phyloP scores from a whole-genome alignment of 495 filamentous ascomycete genomes.

The Peziza echinospora region DNA sequence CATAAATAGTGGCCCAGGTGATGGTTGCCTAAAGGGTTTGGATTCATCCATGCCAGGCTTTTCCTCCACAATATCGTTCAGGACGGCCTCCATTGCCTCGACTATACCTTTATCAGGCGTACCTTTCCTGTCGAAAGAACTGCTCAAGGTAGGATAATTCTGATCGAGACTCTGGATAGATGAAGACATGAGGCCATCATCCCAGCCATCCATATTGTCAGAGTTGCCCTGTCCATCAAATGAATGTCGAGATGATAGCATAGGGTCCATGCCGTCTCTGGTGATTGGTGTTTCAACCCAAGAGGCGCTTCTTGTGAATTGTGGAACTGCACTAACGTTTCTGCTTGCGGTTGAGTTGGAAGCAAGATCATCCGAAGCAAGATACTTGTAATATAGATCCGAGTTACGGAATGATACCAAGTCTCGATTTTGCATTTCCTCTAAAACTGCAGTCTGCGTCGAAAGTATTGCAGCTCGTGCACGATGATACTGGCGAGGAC shows the following conservation, averaged over 20 bases:
- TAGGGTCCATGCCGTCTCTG: constrained; percentile 16
- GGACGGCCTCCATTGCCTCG: constrained; percentile 77
- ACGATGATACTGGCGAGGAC: constrained; percentile 56
- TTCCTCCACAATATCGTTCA: constrained; percentile 87
- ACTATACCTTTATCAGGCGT: constrained; percentile 31
- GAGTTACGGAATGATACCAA: constrained; percentile 77
- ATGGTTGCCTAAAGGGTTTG: background rate
- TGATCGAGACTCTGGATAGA: constrained; percentile 34
- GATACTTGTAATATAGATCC: constrained; percentile 83
- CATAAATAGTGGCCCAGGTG: constrained; percentile 20
- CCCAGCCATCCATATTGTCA: constrained; percentile 28
- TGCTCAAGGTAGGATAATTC: constrained; percentile 17
- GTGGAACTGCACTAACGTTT: background rate
- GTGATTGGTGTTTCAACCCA: constrained; percentile 7
- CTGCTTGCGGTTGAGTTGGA: background rate
- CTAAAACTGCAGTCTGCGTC: constrained; percentile 61
- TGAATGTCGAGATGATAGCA: constrained; percentile 23
- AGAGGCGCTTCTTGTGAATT: constrained; percentile 11
- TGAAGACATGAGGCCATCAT: constrained; percentile 29
- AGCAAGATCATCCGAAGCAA: constrained; percentile 61
- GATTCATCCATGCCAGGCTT: constrained; percentile 2
- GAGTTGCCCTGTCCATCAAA: constrained; percentile 25
- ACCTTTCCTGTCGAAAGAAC: background rate
- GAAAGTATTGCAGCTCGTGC: constrained; percentile 63
- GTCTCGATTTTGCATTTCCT: constrained; percentile 57